These are phyloP conservation scores for Priceomyces haplophilus DNA, from an alignment of 805 yeast genomes.

Conservation along the genomic window DNA sequence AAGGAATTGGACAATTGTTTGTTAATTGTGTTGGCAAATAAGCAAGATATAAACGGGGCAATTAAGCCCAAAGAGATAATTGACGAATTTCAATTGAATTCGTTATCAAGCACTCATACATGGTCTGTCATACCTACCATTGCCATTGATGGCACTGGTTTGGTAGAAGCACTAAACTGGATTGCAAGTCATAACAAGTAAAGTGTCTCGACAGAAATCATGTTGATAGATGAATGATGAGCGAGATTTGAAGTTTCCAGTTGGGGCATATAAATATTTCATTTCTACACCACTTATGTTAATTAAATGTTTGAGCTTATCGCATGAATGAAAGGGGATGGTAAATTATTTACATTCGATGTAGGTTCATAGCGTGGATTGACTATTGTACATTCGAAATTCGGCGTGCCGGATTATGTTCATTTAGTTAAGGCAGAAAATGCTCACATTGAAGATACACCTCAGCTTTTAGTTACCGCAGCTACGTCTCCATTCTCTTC, in stretches of 20 bases:
- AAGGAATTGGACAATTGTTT: slow-evolving; percentile 79
- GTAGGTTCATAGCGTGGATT: too few relatives aligned
- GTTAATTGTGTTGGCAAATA: slow-evolving; percentile 82
- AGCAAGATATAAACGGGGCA: slow-evolving; percentile 73
- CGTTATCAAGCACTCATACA: slow-evolving; percentile 59
- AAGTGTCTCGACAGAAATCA: background rate
- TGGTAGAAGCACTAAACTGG: slow-evolving; percentile 87
- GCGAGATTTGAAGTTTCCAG: background rate
- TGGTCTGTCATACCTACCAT: slow-evolving; percentile 93
- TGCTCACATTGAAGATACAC: too few relatives aligned
- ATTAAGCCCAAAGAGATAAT: slow-evolving; percentile 78
- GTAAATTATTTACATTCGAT: too few relatives aligned
- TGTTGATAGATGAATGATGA: background rate
- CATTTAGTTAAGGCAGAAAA: too few relatives aligned
- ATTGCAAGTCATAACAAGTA: slow-evolving; percentile 57
- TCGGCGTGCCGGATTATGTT: too few relatives aligned
- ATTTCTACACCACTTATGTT: slow-evolving; percentile 2
- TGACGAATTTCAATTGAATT: slow-evolving; percentile 61
- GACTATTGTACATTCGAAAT: too few relatives aligned
- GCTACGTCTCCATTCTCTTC: slow-evolving; percentile 63
- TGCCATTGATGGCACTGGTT: slow-evolving; percentile 86
- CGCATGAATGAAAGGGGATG: background rate
- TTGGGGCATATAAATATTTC: slow-evolving; percentile 1
- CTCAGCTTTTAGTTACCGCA: background rate
- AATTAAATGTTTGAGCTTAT: background rate